Percentiles rank a stretch among this genome's conserved stretches.
phyloP scores from a whole-genome alignment of 2,329 filamentous ascomycete species.

The Nectriaceae sp. region DNA sequence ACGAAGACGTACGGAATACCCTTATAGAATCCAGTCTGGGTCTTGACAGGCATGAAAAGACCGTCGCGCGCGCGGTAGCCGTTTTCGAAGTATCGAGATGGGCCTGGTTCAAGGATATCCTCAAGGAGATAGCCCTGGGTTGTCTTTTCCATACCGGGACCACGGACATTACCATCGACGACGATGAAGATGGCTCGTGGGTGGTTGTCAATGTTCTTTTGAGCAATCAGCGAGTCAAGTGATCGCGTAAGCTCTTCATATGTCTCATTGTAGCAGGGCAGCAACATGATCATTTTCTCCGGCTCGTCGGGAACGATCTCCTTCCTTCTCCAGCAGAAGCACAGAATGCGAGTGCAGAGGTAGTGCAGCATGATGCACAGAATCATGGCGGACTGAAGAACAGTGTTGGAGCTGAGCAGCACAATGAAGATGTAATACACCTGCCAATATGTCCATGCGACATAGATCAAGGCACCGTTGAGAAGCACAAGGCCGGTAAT shows the following conservation, averaged over 20 bases:
- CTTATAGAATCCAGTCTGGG: conserved; percentile 46
- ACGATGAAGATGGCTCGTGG: conserved; percentile 48
- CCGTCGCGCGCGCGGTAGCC: conserved; percentile 49
- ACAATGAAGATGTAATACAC: conserved; percentile 47
- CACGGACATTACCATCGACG: conserved; percentile 49
- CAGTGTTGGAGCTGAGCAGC: conserved; percentile 47
- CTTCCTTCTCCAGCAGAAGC: conserved; percentile 32
- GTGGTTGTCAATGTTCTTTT: conserved; percentile 44
- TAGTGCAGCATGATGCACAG: conserved; percentile 37
- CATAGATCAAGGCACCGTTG: conserved; percentile 39
- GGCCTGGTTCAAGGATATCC: conserved; percentile 44
- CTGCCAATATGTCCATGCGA: conserved; percentile 40
- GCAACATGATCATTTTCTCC: conserved; percentile 46
- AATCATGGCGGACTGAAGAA: conserved; percentile 45
- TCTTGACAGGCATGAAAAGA: conserved; percentile 46
- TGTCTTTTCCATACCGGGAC: conserved; percentile 49
- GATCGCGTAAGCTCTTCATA: conserved; percentile 44
- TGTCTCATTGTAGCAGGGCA: conserved; percentile 54
- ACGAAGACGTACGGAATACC: conserved; percentile 49
- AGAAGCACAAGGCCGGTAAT: conserved; percentile 36
- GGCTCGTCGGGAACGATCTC: conserved; percentile 38
- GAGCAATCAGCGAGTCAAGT: conserved; percentile 47
- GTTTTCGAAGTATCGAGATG: conserved; percentile 38
- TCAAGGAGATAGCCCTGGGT: conserved; percentile 49
- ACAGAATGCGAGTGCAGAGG: conserved; percentile 32